Percentiles rank a stretch among this genome's conserved stretches.
phyloP scores from a whole-genome alignment of 257 asterid species.

The Fraxinus excelsior region DNA sequence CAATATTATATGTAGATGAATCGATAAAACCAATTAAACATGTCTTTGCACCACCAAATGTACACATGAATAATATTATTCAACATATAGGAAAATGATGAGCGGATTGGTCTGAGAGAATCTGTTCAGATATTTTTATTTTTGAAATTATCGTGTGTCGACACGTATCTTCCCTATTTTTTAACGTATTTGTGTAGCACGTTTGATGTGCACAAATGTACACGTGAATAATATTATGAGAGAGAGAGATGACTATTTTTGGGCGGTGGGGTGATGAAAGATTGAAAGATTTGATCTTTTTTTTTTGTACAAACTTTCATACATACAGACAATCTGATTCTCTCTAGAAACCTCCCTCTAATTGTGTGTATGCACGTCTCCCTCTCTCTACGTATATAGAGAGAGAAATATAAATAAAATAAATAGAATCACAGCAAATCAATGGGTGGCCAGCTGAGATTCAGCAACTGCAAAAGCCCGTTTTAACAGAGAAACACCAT shows the following conservation, averaged over 20 bases:
- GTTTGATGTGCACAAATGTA: neutral
- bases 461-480: constrained; percentile 25
- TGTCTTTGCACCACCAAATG: no score
- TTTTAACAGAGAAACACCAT: neutral
- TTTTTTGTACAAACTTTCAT: constrained; percentile 12
- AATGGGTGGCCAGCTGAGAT: constrained; percentile 43
- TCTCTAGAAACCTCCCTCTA: constrained; percentile 19
- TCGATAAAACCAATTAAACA: no score
- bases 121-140: no score
- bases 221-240: neutral
- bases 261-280: neutral
- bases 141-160: no score
- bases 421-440: constrained; percentile 25
- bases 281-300: constrained; percentile 15
- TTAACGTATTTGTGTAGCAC: no score
- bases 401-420: neutral
- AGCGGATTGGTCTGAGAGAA: no score
- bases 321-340: neutral
- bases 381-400: neutral
- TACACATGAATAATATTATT: no score
- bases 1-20: no score
- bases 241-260: constrained; percentile 32
- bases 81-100: no score
- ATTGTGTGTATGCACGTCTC: constrained; percentile 16
- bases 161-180: no score